These are phyloP conservation scores for Mitragyna speciosa DNA, from an alignment of 257 asterid species.

Conservation along the genomic window DNA sequence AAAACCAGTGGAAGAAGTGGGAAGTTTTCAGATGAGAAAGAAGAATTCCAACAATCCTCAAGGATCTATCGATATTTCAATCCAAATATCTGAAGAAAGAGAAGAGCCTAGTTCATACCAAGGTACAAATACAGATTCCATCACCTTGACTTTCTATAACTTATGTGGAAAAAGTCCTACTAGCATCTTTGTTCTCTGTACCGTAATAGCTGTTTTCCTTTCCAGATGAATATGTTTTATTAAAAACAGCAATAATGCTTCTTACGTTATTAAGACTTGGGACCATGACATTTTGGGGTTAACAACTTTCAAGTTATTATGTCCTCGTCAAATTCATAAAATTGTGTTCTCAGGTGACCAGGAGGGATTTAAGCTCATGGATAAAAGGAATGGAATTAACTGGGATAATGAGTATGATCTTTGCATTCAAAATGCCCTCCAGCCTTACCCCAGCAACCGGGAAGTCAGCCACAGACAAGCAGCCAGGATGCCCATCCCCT, in stretches of 20 bases:
- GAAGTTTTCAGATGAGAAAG: constrained; percentile 81
- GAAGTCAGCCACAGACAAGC: constrained; percentile 30
- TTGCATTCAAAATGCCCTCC: constrained; percentile 30
- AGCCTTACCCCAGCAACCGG: constrained; percentile 24
- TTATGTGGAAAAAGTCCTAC: not conserved
- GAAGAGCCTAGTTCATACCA: constrained; percentile 49
- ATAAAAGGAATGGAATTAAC: constrained; percentile 33
- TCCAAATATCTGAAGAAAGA: constrained; percentile 56
- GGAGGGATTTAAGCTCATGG: constrained; percentile 45
- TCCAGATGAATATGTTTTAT: not conserved
- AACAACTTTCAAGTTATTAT: not conserved
- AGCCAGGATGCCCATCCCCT: constrained; percentile 30
- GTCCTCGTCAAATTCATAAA: not conserved
- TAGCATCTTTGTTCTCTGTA: not conserved
- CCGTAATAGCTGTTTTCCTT: not conserved
- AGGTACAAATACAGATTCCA: constrained; percentile 22
- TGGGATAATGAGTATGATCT: constrained; percentile 30
- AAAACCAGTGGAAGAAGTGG: constrained; percentile 67
- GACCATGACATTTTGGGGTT: not conserved
- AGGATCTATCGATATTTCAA: constrained; percentile 72
- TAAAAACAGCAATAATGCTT: not conserved
- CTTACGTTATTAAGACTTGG: not conserved
- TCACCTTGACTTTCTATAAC: not conserved
- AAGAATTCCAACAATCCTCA: constrained; percentile 58
- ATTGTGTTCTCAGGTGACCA: constrained; percentile 38